Conservation (phyloP, 2,329 filamentous ascomycete species). For the Penicillium digitatum region DNA sequence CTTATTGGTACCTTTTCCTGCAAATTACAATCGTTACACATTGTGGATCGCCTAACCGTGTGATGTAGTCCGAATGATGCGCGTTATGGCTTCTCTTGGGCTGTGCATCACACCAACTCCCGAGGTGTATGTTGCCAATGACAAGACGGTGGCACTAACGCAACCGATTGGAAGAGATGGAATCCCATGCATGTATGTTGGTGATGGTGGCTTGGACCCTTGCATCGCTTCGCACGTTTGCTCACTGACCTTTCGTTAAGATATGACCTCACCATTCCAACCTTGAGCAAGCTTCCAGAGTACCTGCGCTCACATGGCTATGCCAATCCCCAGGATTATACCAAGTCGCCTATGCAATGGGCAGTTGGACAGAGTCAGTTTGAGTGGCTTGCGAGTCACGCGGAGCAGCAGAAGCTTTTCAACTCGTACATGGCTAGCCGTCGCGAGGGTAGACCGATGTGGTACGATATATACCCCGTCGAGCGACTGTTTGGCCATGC, state of each 20-base stretch:
- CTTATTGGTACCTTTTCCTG: constrained; percentile 27
- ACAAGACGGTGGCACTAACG: constrained; percentile 26
- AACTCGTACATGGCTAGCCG: constrained; percentile 36
- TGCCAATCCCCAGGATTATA: constrained; percentile 28
- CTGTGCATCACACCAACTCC: constrained; percentile 21
- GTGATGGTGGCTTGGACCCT: background rate
- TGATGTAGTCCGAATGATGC: constrained; percentile 29
- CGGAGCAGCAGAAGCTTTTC: constrained; percentile 28
- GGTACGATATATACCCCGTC: constrained; percentile 34
- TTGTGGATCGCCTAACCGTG: background rate
- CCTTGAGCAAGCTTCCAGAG: constrained; percentile 29
- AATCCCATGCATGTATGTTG: constrained; percentile 29
- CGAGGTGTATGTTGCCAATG: constrained; percentile 26
- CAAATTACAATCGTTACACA: background rate
- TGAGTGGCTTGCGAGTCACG: constrained; percentile 29
- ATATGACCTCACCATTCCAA: constrained; percentile 31
- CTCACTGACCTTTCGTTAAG: constrained; percentile 3
- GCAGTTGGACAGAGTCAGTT: constrained; percentile 34
- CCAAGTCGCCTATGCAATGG: constrained; percentile 31
- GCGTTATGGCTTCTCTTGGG: constrained; percentile 29
- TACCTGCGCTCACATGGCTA: constrained; percentile 30
- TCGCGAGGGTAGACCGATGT: constrained; percentile 27
- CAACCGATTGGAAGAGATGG: constrained; percentile 31
- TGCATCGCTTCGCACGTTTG: background rate
- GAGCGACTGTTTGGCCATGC: constrained; percentile 24